A percentile compares a stretch with the other conserved stretches of the same genome.
phyloP scores from a whole-genome alignment of 2,329 filamentous ascomycete species.

The Exophiala phaeomuriformis region DNA sequence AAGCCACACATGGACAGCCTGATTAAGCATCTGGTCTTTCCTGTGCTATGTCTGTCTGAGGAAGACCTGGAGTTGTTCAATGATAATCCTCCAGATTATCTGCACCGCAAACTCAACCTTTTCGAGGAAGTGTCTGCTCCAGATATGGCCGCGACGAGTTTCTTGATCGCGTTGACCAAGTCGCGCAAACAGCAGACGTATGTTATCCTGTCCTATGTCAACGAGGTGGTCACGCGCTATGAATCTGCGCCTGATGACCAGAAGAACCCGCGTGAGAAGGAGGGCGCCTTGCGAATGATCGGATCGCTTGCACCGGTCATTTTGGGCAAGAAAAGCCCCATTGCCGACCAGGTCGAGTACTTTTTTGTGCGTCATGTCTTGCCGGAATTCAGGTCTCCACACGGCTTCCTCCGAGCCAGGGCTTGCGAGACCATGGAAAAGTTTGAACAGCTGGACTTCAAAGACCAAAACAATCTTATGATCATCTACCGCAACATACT shows the following conservation, averaged over 20 bases:
- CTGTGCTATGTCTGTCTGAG: slow-evolving; percentile 81
- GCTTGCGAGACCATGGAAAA: slow-evolving; percentile 98
- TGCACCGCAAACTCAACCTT: slow-evolving; percentile 94
- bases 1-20: slow-evolving; percentile 90
- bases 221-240: slow-evolving; percentile 88
- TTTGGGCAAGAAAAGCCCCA: slow-evolving; percentile 94
- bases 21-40: slow-evolving; percentile 91
- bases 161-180: slow-evolving; percentile 91
- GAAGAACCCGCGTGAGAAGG: slow-evolving; percentile 92
- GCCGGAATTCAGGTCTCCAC: slow-evolving; percentile 87
- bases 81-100: slow-evolving; percentile 89
- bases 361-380: slow-evolving; percentile 98
- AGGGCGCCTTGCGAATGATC: slow-evolving; percentile 94
- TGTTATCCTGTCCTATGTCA: slow-evolving; percentile 88
- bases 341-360: slow-evolving; percentile 94
- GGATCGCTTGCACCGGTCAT: slow-evolving; percentile 90
- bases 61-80: slow-evolving; percentile 93
- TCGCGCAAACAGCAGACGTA: slow-evolving; percentile 92
- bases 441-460: slow-evolving; percentile 94
- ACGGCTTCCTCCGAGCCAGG: slow-evolving; percentile 86
- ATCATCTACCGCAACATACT: slow-evolving; percentile 95
- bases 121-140: slow-evolving; percentile 95
- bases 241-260: slow-evolving; percentile 74
- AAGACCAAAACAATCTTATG: slow-evolving; percentile 90
- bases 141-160: slow-evolving; percentile 92